phyloP scores from a whole-genome alignment of 345 rosid genomes.

The Euphorbia peplus region DNA sequence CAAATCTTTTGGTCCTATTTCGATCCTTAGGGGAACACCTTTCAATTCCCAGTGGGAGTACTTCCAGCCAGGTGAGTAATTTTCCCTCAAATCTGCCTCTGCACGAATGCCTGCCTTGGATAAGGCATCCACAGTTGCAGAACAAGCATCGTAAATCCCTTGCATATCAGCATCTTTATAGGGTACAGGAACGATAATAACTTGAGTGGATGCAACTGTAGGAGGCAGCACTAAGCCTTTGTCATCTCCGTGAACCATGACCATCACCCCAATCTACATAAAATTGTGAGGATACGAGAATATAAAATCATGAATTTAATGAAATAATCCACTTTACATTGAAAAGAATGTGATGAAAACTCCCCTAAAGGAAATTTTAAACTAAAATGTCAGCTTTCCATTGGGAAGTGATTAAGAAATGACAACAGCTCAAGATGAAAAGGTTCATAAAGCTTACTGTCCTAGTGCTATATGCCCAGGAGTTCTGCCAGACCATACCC shows the following conservation, averaged over 20 bases:
- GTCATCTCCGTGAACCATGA: conserved; percentile 98
- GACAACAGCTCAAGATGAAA: conserved; percentile 2
- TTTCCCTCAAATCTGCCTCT: conserved; percentile 75
- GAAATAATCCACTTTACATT: neutral
- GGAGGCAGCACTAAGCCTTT: conserved; percentile 88
- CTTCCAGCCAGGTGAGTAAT: conserved; percentile 98
- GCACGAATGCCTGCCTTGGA: conserved; percentile 71
- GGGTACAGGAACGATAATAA: conserved; percentile 85
- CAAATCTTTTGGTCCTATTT: conserved; percentile 92
- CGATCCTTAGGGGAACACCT: conserved; percentile 94
- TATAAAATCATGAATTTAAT: neutral
- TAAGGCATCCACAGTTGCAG: conserved; percentile 63
- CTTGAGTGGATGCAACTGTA: conserved; percentile 85
- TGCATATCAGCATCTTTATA: conserved; percentile 84
- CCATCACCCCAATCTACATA: conserved; percentile 88
- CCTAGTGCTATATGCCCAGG: conserved; percentile 97
- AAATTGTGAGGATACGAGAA: neutral
- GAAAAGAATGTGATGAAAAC: neutral
- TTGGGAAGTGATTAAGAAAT: neutral
- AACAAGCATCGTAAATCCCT: conserved; percentile 85
- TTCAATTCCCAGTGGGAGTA: conserved; percentile 98
- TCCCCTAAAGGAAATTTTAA: neutral
- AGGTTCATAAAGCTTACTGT: conserved; percentile 39
- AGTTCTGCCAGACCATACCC: conserved; percentile 96
- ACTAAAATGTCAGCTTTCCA: neutral